Base-by-base conservation (phyloP, 495 filamentous ascomycete genomes). In the Lophiotrema nucula region DNA sequence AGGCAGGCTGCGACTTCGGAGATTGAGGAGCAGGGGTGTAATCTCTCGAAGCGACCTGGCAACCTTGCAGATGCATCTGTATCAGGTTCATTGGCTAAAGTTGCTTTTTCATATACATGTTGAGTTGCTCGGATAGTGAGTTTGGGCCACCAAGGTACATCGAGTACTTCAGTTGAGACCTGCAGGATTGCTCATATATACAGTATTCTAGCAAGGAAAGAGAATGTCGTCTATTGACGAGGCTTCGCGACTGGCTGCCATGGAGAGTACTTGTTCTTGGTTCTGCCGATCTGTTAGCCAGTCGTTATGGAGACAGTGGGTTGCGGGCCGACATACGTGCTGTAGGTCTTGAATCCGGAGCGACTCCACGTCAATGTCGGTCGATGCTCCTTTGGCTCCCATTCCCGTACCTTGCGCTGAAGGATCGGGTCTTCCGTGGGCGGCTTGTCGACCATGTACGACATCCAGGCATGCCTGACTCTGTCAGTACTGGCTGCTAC, bases 401-500 rank as follows among this genome's bases (percentile, higher is more conserved):
- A 97, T 25, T 72, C 66, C 35, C 90, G 80, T 33, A 79, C 68
- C 51, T 81, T 76, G 23, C 81, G 77, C 68, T 85, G 80, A 24
- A 92, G 61, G 59, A 91, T 64, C 28, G 86, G 79, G 71, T 99
- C 93, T 63, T 83, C 69, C 21, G 77, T 80, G 3, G 93, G 93
- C 22, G 92, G 87, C 70, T 90, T 86, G 73, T 97, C 91, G 53
- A 95, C 86, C 74, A 88, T 74, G 74, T 99, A 97, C 42, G 88
- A 87, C 65, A 97, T 89, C 93, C 93, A 99, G 21, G 89, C 89
- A 73, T 97, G 93, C 92, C 84, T 87, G 8, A 31, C 58, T 55
- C 22, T 37, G 47, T 56, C 19, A 55, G 41, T 24, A 13, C 13
- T 28, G 44, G 10, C 18, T 22, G 10, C 18, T 22, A 19, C 10